Conservation (phyloP, 2,329 filamentous ascomycete genomes). For the Diaporthe amygdali region DNA sequence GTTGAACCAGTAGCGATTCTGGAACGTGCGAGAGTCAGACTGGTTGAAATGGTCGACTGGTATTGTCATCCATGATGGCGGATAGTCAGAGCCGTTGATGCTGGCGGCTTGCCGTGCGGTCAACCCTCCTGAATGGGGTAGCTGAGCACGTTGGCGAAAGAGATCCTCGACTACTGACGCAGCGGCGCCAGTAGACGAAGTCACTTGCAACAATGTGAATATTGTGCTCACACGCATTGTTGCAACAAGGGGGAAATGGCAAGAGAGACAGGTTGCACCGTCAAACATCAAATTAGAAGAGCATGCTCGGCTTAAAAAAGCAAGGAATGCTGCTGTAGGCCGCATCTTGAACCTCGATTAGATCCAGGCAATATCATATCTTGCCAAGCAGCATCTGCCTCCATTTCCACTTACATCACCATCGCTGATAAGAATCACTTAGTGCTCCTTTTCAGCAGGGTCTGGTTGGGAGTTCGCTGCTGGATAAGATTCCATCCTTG, state of each 20-base stretch:
- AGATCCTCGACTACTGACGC: background rate
- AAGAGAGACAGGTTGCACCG: no score
- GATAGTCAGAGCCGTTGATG: constrained; percentile 12
- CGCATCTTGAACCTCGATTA: background rate
- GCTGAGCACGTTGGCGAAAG: background rate
- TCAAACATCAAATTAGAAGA: no score
- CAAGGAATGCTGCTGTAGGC: background rate
- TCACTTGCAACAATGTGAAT: background rate
- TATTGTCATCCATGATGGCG: constrained; percentile 24
- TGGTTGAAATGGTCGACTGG: constrained; percentile 31
- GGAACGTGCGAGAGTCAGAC: constrained; percentile 28
- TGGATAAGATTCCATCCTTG: background rate
- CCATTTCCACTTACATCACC: background rate
- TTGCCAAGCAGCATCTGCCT: background rate
- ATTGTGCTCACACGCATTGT: background rate
- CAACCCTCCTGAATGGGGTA: background rate
- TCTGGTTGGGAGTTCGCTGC: background rate
- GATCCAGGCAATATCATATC: background rate
- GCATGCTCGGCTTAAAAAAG: background rate
- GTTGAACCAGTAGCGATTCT: constrained; percentile 32
- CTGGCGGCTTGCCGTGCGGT: background rate
- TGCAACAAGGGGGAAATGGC: no score
- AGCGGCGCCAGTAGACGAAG: background rate
- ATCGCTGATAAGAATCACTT: background rate
- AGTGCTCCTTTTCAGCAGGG: background rate